Percentiles rank a stretch among this genome's conserved stretches.
These are phyloP conservation scores for Axilococcus clingmanii DNA, from an alignment of 139 green algal species.

Conservation along the genomic window DNA sequence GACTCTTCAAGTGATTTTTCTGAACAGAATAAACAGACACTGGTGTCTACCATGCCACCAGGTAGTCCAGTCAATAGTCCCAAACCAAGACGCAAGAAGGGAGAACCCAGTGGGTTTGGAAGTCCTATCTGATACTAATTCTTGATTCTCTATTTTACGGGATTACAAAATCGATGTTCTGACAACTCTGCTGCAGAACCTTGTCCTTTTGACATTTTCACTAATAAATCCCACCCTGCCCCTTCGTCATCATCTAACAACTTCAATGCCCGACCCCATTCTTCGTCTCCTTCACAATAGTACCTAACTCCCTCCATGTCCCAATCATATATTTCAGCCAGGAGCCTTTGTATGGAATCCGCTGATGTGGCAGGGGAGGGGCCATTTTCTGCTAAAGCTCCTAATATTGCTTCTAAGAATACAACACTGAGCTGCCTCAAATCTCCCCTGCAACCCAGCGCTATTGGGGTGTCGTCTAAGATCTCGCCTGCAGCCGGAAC, in stretches of 20 bases:
- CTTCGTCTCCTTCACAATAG: conserved; percentile 26
- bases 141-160: too few relatives aligned
- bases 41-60: too few relatives aligned
- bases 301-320: conserved; percentile 12
- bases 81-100: too few relatives aligned
- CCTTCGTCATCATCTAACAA: conserved; percentile 36
- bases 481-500: conserved; percentile 1
- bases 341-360: conserved; percentile 9
- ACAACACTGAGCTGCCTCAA: conserved; percentile 15
- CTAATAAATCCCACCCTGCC: conserved; percentile 44
- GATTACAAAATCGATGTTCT: too few relatives aligned
- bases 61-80: too few relatives aligned
- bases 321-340: conserved; percentile 25
- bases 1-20: too few relatives aligned
- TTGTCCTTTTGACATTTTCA: conserved; percentile 14
- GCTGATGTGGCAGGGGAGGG: background rate
- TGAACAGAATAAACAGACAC: too few relatives aligned
- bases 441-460: conserved; percentile 14
- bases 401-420: conserved; percentile 24
- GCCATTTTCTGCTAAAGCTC: conserved; percentile 3
- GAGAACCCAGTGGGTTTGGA: too few relatives aligned
- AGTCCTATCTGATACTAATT: too few relatives aligned
- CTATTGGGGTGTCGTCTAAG: conserved; percentile 26
- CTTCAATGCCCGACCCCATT: conserved; percentile 22
- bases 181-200: too few relatives aligned